Evolutionary conservation across 441 rosid species (phyloP).

Genomic region (Kokia cookei): DNA sequence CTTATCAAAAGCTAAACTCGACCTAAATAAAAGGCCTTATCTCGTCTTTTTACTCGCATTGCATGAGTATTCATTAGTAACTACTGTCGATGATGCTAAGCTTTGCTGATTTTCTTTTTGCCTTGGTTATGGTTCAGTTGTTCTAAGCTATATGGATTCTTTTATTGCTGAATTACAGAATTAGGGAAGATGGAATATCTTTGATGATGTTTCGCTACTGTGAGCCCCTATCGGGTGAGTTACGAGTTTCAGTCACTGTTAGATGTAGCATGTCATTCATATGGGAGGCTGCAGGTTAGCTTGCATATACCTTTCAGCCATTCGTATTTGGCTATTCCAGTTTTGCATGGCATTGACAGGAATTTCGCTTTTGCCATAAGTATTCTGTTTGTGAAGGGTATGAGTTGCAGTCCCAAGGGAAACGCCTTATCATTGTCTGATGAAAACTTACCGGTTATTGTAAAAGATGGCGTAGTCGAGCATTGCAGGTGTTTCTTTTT

Average conservation of each 20-base stretch:
- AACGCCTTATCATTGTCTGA: not conserved
- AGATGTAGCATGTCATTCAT: not conserved
- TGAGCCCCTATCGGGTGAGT: not conserved
- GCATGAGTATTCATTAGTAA: not conserved
- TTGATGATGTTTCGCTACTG: not conserved
- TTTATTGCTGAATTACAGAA: not conserved
- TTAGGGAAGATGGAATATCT: not conserved
- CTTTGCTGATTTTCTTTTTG: not conserved
- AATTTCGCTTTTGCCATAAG: constrained; percentile 1
- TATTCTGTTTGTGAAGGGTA: not conserved
- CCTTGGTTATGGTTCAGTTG: constrained; percentile 4
- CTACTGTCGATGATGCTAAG: not conserved
- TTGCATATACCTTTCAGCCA: constrained; percentile 4
- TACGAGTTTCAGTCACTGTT: not conserved
- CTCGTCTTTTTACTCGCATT: not conserved
- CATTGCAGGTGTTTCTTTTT: not conserved
- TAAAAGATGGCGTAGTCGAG: not conserved
- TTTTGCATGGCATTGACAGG: not conserved
- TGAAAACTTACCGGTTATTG: not conserved
- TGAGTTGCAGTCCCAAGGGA: not conserved
- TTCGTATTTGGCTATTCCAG: constrained; percentile 2
- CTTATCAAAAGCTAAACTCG: not conserved
- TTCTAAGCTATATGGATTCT: constrained; percentile 17
- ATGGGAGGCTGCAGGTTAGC: not conserved
- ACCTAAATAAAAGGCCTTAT: not conserved